Evolutionary conservation across 768 basidiomycete species (phyloP), one percentile per base, ranked within the genome.

Genomic region (Lactarius sanguifluus): DNA sequence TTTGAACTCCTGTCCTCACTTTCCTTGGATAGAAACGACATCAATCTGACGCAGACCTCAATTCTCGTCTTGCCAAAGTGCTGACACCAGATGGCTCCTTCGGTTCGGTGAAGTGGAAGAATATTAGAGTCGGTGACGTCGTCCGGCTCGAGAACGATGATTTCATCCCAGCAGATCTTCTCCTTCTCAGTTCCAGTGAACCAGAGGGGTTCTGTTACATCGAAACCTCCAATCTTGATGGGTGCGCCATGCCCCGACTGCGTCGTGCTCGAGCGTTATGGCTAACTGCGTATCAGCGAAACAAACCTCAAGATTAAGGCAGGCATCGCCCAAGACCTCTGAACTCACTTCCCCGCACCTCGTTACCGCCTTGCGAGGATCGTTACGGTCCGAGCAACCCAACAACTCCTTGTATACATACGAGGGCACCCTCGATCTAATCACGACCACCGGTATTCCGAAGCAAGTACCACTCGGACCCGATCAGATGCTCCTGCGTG

Each of bases 251-350:
- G 25, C 36, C 25, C 5, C 32, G 38, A n/a, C 30, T 54, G 9
- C 5, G n/a, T 38, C 20, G 15, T 50, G 58, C 61, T 65, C 41
- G 45, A 12, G 23, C 30, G 12, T 20, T 55, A 40, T 57, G 55
- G 13, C 30, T 61, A 38, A 57, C 50, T 66, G 40, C 15, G 43
- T 40, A 15, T 15, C 71, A 94, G 94, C 30, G 97, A 98, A 80
- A 99, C 97, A 5, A 98, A 98, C 73, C 83, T 99, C 71, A 99
- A 98, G 81, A 98, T 99, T 78, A 99, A 99, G 74, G 74, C 95
- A 99, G 77, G 92, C 92, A 0, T 91, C 91, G 3, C 80, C 91
- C 1, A 86, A 92, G 40, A 98, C 95, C 1, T 79, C 91, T 0
- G 72, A 82, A 6, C 82, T 98, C 52, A 94, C 89, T 6, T 85